A percentile compares a stretch with the other conserved stretches of the same genome.
Conservation (phyloP, 176 grass and related monocot species). For the Musa acuminata region DNA sequence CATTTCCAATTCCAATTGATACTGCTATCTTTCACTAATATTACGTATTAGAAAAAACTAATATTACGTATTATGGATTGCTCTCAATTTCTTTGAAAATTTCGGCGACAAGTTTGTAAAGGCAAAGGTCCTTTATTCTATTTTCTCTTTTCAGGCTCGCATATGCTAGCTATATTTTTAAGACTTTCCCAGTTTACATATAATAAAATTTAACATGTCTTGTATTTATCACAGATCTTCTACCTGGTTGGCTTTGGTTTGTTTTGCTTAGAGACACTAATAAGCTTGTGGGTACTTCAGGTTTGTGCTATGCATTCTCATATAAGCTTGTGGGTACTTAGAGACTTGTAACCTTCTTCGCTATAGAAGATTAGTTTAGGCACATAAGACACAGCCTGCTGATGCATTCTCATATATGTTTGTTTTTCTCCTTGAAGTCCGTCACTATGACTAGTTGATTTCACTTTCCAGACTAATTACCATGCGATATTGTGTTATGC, state of each 20-base stretch:
- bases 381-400: no score
- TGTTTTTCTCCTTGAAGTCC: no score
- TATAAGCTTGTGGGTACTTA: no score
- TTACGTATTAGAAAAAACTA: no score
- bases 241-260: constrained; percentile 67
- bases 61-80: neutral
- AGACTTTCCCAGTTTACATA: neutral
- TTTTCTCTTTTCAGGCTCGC: neutral
- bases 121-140: neutral
- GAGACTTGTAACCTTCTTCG: no score
- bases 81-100: neutral
- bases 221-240: constrained; percentile 39
- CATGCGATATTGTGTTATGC: no score
- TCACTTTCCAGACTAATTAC: no score
- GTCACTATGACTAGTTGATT: no score
- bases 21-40: neutral
- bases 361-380: no score
- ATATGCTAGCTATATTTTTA: neutral
- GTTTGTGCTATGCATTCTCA: constrained; percentile 21
- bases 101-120: neutral
- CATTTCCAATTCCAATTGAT: neutral
- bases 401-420: no score
- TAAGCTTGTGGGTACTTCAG: constrained; percentile 86
- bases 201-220: constrained; percentile 11
- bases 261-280: constrained; percentile 59